Evolutionary conservation across 305 asterid species (phyloP), one percentile per base, ranked within the genome.

Genomic region (Coffea humblotiana): DNA sequence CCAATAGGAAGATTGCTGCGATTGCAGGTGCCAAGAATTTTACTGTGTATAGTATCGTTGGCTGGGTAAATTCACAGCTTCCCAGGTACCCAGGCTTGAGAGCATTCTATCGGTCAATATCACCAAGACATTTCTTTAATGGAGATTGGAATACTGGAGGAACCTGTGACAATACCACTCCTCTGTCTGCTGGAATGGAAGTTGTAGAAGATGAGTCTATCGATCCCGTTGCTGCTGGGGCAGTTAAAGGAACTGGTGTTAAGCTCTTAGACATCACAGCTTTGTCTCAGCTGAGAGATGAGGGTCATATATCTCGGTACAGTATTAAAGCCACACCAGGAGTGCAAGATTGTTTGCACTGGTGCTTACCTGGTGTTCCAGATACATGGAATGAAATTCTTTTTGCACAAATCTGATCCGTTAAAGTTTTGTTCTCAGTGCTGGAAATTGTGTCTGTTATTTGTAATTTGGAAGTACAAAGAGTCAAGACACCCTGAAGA

Each of bases 91-190:
- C 99, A 0, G 91, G 90, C 69, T 77, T 93, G 82, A 93, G 86
- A 84, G 96, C 90, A 52, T 95, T 95, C 79, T 86, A 86, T 29
- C 89, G 98, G 37, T 81, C 97, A 32, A 86, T 93, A 78, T 92
- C 98, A 0, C 99, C 99, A 4, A 85, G 99, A 70, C 99, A 95
- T 85, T 95, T 92, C 85, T 89, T 92, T 77, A 92, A 95, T 1
- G 99, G 99, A 83, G 99, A 95, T 76, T 95, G 99, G 99, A 90
- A 93, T 72, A 91, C 97, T 0, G 98, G 99, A 64, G 99, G 99
- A n/a, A 92, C 96, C 25, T 95, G 99, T 84, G 96, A 95, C 82
- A 93, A 90, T 75, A 95, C 97, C 23, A 85, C 92, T 37, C 97
- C 97, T 13, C 83, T 83, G 48, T 83, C 97, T 16, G 86, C 82